phyloP scores from a whole-genome alignment of 2,329 filamentous ascomycete species.

The Curvularia sp. region DNA sequence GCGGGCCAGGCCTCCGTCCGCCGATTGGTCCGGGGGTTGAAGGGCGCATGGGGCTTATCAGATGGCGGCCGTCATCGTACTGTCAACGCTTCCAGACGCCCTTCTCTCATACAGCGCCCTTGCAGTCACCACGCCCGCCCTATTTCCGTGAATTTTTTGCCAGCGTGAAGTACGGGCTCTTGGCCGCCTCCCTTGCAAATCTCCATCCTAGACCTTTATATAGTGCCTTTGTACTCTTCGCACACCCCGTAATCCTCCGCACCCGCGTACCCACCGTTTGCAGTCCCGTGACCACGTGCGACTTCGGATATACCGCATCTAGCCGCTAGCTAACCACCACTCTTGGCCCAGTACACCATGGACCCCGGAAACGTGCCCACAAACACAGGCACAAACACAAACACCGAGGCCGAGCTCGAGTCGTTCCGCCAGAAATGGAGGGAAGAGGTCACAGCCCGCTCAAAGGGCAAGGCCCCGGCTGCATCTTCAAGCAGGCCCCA shows the following conservation, averaged over 20 bases:
- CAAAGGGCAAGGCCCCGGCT: constrained; percentile 42
- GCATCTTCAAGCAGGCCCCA: constrained; percentile 32
- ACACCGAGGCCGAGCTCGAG: constrained; percentile 73
- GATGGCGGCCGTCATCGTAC: constrained; percentile 26
- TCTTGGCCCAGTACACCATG: constrained; percentile 22
- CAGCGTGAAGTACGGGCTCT: constrained; percentile 29
- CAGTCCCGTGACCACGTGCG: constrained; percentile 25
- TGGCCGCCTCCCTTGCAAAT: constrained; percentile 23
- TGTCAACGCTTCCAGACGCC: constrained; percentile 13
- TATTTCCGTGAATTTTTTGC: constrained; percentile 14
- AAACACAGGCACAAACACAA: constrained; percentile 34
- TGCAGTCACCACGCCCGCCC: constrained; percentile 6
- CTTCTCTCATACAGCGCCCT: constrained; percentile 9
- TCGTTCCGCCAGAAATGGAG: constrained; percentile 86
- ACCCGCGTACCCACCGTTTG: constrained; percentile 6
- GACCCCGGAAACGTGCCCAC: constrained; percentile 29
- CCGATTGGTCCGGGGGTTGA: constrained; percentile 10
- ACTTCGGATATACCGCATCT: constrained; percentile 39
- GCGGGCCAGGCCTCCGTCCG: constrained; percentile 5
- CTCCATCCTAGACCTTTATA: constrained; percentile 2
- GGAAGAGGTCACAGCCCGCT: constrained; percentile 72
- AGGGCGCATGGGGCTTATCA: constrained; percentile 31
- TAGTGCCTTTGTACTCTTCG: not conserved
- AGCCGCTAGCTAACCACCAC: constrained; percentile 34
- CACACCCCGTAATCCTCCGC: not conserved